These are phyloP conservation scores for Pythium dissimile DNA, from an alignment of 352 stramenopile genomes.

Conservation along the genomic window DNA sequence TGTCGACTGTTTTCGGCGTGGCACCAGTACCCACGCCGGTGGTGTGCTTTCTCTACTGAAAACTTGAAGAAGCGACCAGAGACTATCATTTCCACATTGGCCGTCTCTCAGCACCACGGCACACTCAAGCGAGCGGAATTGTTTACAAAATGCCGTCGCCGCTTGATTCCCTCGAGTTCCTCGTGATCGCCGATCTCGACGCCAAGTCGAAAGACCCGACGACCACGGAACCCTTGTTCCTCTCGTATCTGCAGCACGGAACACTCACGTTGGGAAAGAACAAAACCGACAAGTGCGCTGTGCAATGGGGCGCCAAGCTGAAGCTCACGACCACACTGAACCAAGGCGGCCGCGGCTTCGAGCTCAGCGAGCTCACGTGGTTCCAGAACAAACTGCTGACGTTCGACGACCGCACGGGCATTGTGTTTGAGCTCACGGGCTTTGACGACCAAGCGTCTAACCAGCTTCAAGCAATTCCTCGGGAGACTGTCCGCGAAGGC, in stretches of 20 bases:
- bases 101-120: no score
- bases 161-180: conserved; percentile 29
- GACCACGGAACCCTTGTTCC: conserved; percentile 87
- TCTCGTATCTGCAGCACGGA: conserved; percentile 88
- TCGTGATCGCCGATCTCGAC: conserved; percentile 94
- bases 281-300: conserved; percentile 40
- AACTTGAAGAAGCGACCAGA: no score
- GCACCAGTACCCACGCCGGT: no score
- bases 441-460: conserved; percentile 48
- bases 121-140: no score
- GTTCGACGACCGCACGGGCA: conserved; percentile 97
- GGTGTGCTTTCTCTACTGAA: no score
- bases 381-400: conserved; percentile 87
- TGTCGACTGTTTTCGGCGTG: no score
- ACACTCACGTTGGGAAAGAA: conserved; percentile 60
- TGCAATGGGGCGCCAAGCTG: conserved; percentile 57
- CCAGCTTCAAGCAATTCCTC: conserved; percentile 78
- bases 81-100: no score
- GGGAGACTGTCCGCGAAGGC: conserved; percentile 96
- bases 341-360: conserved; percentile 93
- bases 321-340: conserved; percentile 82
- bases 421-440: conserved; percentile 95
- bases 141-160: not conserved
- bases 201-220: conserved; percentile 85
- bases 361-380: conserved; percentile 91